A percentile compares a stretch with the other conserved stretches of the same genome.
Evolutionary conservation across 208 protist genomes (phyloP).

Genomic region (Wallacemonas sp.): DNA sequence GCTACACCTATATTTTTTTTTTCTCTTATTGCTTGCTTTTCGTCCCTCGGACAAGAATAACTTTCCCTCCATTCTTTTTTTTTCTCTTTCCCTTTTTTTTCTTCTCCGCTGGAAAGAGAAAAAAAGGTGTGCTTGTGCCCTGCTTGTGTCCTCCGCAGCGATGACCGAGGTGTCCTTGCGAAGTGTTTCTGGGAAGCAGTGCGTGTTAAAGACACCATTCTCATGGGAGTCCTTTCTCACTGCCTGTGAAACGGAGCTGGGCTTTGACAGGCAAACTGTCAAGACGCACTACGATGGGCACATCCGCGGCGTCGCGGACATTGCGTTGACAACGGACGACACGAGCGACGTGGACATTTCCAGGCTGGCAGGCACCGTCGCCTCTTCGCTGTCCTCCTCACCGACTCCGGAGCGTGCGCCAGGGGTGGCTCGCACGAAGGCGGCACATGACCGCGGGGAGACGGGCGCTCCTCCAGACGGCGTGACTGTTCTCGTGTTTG

Average conservation of each 20-base stretch:
- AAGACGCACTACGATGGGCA: slow-evolving; percentile 33
- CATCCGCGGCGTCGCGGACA: slow-evolving; percentile 14
- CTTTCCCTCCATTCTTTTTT: slow-evolving; percentile 13
- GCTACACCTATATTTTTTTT: too few species aligned
- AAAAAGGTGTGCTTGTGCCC: slow-evolving; percentile 4
- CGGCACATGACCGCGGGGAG: too few species aligned
- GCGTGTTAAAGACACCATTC: slow-evolving; percentile 31
- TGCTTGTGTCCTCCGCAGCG: not conserved
- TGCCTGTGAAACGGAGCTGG: slow-evolving; percentile 35
- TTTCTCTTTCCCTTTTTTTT: slow-evolving; percentile 4
- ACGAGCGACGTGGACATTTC: not conserved
- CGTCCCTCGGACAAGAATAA: not conserved
- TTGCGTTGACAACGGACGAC: not conserved
- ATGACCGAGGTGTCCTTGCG: slow-evolving; percentile 34
- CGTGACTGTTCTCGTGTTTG: not conserved
- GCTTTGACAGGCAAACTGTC: slow-evolving; percentile 31
- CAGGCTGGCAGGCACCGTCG: not conserved
- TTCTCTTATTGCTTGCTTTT: too few species aligned
- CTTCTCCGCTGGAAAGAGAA: not conserved
- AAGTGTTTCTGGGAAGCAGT: slow-evolving; percentile 47
- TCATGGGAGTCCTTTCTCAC: slow-evolving; percentile 41
- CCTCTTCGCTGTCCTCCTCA: not conserved
- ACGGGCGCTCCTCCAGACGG: too few species aligned
- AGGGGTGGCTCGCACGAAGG: too few species aligned
- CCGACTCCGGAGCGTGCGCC: too few species aligned